Evolutionary conservation across 1,284 basidiomycete genomes (phyloP), one percentile per base, ranked within the genome.

Genomic region (Marasmius fiardii): DNA sequence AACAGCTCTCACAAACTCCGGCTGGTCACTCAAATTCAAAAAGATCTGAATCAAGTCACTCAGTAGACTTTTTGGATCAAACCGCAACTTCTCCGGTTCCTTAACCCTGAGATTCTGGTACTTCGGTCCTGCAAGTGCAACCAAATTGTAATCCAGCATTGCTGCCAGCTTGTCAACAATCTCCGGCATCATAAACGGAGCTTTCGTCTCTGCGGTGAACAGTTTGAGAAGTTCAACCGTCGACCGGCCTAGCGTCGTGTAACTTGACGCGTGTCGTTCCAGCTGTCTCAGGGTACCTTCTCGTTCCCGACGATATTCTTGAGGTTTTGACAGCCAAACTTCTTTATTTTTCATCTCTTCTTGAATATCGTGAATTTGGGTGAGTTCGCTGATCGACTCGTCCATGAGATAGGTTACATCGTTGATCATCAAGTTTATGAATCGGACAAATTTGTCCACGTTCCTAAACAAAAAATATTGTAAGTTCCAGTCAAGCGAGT

Each of bases 331-430:
- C 24, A 80, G 74, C 90, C 92, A 98, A 1, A 78, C 71, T 3
- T 72, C 80, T 41, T 77, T 74, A 68, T 94, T 83, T 41, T 85
- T 85, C 88, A 95, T 95, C 69, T 95, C 89, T 0, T 75, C 74
- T 69, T 98, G 90, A 53, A 98, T 88, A 48, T 82, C 83, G 68
- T 93, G 87, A 61, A 99, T 95, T 68, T 95, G 92, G 5, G 86
- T 78, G 51, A 99, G 78, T 64, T 95, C 92, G 62, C 87, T 88
- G 53, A 99, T 78, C 4, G 95, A 96, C 67, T 99, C 97, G 68
- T 99, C 96, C 76, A 99, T 87, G 58, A 99, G 87, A 72, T 95
- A 99, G 1, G 97, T 99, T 45, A 97, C 95, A 67, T 99, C 97
- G 80, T 98, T 98, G 80, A 99, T 98, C 83, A 99, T 90, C 64